These are phyloP conservation scores for Ceratocystiopsis sp. DNA, from an alignment of 2,329 filamentous ascomycete species.

Conservation along the genomic window DNA sequence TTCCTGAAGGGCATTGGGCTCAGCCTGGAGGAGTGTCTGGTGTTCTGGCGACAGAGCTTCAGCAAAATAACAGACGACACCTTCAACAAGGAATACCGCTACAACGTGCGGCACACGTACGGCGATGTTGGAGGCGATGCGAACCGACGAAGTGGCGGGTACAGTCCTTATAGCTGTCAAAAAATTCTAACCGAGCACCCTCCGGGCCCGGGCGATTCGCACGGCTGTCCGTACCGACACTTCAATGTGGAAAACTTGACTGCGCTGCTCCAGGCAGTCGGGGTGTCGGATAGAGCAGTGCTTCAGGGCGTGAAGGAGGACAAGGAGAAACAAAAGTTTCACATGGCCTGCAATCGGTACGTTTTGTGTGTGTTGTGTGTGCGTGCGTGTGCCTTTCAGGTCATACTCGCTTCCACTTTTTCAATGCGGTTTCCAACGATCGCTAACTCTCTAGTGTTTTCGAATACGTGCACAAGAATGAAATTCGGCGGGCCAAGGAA, in stretches of 20 bases:
- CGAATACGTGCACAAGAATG: conserved; percentile 64
- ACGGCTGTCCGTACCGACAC: conserved; percentile 94
- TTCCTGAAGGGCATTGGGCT: conserved; percentile 95
- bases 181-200: conserved; percentile 84
- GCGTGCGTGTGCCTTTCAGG: too few species aligned
- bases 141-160: conserved; percentile 72
- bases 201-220: conserved; percentile 70
- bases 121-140: conserved; percentile 89
- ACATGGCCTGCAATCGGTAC: conserved; percentile 86
- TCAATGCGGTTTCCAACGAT: background rate
- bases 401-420: background rate
- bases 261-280: conserved; percentile 56
- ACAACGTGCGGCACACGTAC: conserved; percentile 90
- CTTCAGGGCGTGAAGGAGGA: conserved; percentile 74
- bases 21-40: conserved; percentile 73
- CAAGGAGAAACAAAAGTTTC: conserved; percentile 73
- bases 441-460: conserved; percentile 45
- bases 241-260: conserved; percentile 79
- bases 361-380: background rate
- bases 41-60: conserved; percentile 85
- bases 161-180: conserved; percentile 84
- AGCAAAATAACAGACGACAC: conserved; percentile 77
- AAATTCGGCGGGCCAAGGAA: conserved; percentile 62
- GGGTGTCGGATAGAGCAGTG: conserved; percentile 61
- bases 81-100: conserved; percentile 95